A percentile compares a stretch with the other conserved stretches of the same genome.
phyloP scores from a whole-genome alignment of 148 eudicot genomes.

The Hydrangea macrophylla region DNA sequence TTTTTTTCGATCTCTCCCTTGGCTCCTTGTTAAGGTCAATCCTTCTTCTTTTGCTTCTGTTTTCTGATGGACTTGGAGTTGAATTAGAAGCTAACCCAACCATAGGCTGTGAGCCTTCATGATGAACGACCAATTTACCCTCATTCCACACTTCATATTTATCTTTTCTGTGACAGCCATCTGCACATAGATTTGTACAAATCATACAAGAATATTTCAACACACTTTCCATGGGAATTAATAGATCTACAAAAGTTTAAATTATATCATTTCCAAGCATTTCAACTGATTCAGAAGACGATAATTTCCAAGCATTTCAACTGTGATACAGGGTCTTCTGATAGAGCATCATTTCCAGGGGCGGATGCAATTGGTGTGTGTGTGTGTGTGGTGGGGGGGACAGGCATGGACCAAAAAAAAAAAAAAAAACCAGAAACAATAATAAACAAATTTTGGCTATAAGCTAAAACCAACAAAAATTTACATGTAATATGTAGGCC shows the following conservation, averaged over 20 bases:
- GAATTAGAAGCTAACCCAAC: neutral
- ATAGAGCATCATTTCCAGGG: too few relatives aligned
- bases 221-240: neutral
- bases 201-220: neutral
- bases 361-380: too few relatives aligned
- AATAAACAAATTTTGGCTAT: too few relatives aligned
- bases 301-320: too few relatives aligned
- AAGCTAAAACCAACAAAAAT: too few relatives aligned
- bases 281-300: too few relatives aligned
- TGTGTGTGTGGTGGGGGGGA: too few relatives aligned
- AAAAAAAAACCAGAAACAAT: too few relatives aligned
- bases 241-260: neutral
- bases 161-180: neutral
- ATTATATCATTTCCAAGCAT: neutral
- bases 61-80: constrained; percentile 15
- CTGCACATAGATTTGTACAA: neutral
- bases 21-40: constrained; percentile 11
- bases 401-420: too few relatives aligned
- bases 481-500: too few relatives aligned
- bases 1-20: constrained; percentile 16
- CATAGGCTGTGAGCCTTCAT: neutral
- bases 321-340: too few relatives aligned
- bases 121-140: neutral
- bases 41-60: constrained; percentile 12
- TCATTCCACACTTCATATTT: neutral